Conservation (phyloP, 441 rosid genomes). For the Kokia cookei region DNA sequence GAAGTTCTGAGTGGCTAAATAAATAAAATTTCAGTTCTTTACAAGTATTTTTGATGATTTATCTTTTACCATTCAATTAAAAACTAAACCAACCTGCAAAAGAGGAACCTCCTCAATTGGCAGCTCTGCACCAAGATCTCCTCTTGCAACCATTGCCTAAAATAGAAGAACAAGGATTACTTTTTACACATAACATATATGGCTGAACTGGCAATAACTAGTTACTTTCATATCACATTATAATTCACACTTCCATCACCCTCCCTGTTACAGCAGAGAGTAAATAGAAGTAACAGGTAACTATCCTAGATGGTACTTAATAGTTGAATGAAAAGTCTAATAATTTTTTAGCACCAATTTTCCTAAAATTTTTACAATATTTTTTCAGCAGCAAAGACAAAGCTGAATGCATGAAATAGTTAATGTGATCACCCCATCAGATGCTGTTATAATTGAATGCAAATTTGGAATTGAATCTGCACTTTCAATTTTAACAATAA, state of each 20-base stretch:
- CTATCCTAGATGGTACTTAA: neutral
- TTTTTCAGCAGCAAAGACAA: neutral
- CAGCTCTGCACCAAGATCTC: slow-evolving; percentile 90
- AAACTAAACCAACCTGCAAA: slow-evolving; percentile 61
- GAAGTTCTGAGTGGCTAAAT: neutral
- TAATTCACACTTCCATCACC: neutral
- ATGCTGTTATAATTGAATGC: slow-evolving; percentile 93
- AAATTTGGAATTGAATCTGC: slow-evolving; percentile 97
- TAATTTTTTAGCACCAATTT: neutral
- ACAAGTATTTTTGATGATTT: slow-evolving; percentile 3
- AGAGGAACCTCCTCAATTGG: slow-evolving; percentile 99
- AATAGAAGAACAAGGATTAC: neutral
- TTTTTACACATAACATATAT: neutral
- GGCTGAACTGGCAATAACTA: neutral
- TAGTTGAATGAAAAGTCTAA: neutral
- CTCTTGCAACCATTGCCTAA: slow-evolving; percentile 4
- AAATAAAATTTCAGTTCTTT: slow-evolving; percentile 5
- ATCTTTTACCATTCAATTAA: slow-evolving; percentile 2
- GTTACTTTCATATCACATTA: neutral
- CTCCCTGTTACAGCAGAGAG: neutral
- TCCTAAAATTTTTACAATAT: neutral
- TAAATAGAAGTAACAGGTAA: neutral
- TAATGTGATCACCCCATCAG: slow-evolving; percentile 77
- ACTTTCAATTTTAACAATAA: slow-evolving; percentile 90
- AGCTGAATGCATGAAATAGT: neutral